Conservation (phyloP, 495 filamentous ascomycete genomes). For the Hypomontagnella monticulosa region DNA sequence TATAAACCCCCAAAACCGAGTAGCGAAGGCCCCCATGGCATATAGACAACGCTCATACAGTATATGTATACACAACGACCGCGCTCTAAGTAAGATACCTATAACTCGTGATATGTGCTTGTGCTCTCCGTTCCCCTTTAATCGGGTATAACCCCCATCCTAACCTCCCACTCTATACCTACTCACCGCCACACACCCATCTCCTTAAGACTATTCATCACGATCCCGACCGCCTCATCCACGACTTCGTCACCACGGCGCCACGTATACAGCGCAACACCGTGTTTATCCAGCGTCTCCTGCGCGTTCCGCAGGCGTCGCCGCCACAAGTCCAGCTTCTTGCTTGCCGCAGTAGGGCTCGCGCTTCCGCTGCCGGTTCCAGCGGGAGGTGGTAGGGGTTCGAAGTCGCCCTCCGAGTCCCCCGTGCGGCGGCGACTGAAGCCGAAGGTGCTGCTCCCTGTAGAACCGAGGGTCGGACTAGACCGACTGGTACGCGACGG, state of each 20-base stretch:
- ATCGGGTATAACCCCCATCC: slow-evolving; percentile 13
- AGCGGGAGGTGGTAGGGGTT: slow-evolving; percentile 35
- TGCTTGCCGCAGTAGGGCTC: slow-evolving; percentile 60
- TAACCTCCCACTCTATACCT: slow-evolving; percentile 22
- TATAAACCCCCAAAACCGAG: too few species aligned
- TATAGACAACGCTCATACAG: too few species aligned
- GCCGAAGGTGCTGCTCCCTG: background rate
- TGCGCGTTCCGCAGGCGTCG: slow-evolving; percentile 80
- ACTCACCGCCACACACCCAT: slow-evolving; percentile 42
- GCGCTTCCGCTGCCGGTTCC: slow-evolving; percentile 25
- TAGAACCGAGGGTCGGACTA: slow-evolving; percentile 30
- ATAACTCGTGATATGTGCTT: too few species aligned
- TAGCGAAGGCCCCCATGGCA: too few species aligned
- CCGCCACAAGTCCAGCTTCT: slow-evolving; percentile 85
- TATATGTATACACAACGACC: too few species aligned
- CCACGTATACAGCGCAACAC: slow-evolving; percentile 85
- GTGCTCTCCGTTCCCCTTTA: too few species aligned
- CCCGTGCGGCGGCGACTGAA: slow-evolving; percentile 37
- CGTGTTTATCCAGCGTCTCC: slow-evolving; percentile 69
- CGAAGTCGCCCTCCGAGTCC: slow-evolving; percentile 46
- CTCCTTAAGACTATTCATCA: slow-evolving; percentile 53
- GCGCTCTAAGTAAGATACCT: too few species aligned
- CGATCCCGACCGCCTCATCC: slow-evolving; percentile 59
- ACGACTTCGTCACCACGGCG: slow-evolving; percentile 81
- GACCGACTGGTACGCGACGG: slow-evolving; percentile 38